phyloP scores from a whole-genome alignment of 495 filamentous ascomycete species.

The Hyaloscypha finlandica region DNA sequence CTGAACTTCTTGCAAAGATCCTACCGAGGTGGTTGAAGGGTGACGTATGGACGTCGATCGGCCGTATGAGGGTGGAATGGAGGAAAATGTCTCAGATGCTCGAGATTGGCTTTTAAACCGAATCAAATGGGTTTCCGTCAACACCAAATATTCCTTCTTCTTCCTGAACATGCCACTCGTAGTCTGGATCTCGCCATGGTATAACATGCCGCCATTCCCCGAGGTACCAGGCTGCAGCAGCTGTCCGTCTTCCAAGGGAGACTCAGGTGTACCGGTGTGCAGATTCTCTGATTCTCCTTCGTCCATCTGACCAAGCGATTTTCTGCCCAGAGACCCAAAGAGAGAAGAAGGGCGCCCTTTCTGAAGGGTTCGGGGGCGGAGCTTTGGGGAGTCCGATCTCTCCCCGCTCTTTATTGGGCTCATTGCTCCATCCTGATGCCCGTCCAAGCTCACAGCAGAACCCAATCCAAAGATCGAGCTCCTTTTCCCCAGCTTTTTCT shows the following conservation, averaged over 20 bases:
- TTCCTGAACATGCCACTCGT: slow-evolving; percentile 79
- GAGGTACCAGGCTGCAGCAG: background rate
- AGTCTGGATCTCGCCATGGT: slow-evolving; percentile 75
- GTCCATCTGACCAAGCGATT: slow-evolving; percentile 21
- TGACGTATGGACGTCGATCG: slow-evolving; percentile 44
- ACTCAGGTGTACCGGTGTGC: slow-evolving; percentile 18
- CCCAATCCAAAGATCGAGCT: slow-evolving; percentile 28
- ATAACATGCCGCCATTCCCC: slow-evolving; percentile 21
- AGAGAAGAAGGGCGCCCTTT: slow-evolving; percentile 31
- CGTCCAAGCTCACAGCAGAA: slow-evolving; percentile 20
- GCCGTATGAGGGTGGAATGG: slow-evolving; percentile 47
- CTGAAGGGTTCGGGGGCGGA: slow-evolving; percentile 29
- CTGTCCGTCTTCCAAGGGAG: slow-evolving; percentile 10
- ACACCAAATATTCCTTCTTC: slow-evolving; percentile 87
- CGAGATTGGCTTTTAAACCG: slow-evolving; percentile 76
- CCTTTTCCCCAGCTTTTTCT: slow-evolving; percentile 26
- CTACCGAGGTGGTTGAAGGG: slow-evolving; percentile 59
- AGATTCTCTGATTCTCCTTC: slow-evolving; percentile 26
- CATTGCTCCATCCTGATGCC: slow-evolving; percentile 19
- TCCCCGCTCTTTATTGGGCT: slow-evolving; percentile 23
- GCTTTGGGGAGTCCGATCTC: slow-evolving; percentile 19
- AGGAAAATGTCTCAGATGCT: slow-evolving; percentile 65
- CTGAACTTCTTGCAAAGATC: slow-evolving; percentile 63
- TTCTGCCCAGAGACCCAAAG: slow-evolving; percentile 33
- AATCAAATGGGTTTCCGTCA: slow-evolving; percentile 81